phyloP scores from a whole-genome alignment of 73 alveolate genomes.

The Paramecium pentaurelia region DNA sequence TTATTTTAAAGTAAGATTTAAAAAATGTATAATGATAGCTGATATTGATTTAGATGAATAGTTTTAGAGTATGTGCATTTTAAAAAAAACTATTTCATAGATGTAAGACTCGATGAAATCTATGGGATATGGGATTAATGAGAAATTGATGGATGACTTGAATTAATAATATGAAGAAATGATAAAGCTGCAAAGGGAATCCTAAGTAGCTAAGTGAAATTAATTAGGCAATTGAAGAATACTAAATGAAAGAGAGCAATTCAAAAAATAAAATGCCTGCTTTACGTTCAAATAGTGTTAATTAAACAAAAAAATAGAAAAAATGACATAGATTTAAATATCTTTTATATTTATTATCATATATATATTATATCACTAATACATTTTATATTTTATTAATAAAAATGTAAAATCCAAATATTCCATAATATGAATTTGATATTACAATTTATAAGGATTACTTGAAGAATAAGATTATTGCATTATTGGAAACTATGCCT shows the following conservation, averaged over 20 bases:
- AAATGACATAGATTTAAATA: neutral
- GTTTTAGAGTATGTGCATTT: neutral
- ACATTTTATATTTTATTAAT: neutral
- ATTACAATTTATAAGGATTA: constrained; percentile 12
- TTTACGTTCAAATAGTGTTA: neutral
- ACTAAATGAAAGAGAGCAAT: neutral
- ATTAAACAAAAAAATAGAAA: neutral
- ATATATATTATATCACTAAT: neutral
- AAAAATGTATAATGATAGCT: neutral
- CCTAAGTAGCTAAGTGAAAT: neutral
- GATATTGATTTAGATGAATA: neutral
- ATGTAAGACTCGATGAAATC: neutral
- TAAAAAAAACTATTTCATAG: neutral
- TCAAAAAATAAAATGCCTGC: constrained; percentile 6
- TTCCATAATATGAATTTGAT: constrained; percentile 20
- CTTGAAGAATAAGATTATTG: neutral
- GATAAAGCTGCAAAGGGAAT: neutral
- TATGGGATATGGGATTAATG: neutral
- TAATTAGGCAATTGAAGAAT: neutral
- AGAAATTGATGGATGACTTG: neutral
- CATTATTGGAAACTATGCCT: constrained; percentile 4
- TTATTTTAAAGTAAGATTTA: neutral
- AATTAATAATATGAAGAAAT: neutral
- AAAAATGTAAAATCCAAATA: constrained; percentile 30
- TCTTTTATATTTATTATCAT: neutral